Evolutionary conservation across 352 stramenopile genomes (phyloP).

Genomic region (Pythium brassicae): DNA sequence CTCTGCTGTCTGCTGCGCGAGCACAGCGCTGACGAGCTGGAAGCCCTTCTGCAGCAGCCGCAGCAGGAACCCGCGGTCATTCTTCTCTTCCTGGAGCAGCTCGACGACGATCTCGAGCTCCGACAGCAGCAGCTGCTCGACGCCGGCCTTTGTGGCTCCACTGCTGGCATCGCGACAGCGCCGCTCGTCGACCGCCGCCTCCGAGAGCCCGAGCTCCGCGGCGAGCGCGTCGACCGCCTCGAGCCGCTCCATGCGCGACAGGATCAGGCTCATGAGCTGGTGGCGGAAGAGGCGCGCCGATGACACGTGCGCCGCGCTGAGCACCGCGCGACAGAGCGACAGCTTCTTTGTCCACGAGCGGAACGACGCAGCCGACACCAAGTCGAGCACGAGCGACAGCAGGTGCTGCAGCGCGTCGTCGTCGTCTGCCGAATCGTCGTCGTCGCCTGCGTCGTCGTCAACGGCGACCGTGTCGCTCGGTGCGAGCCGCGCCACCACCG

Average conservation of each 20-base stretch:
- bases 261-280: constrained; percentile 41
- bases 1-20: constrained; percentile 3
- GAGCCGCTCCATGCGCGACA: constrained; percentile 43
- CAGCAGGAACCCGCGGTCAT: constrained; percentile 48
- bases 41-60: constrained; percentile 59
- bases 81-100: constrained; percentile 53
- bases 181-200: constrained; percentile 50
- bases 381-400: constrained; percentile 60
- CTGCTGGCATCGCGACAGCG: constrained; percentile 28
- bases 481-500: constrained; percentile 27
- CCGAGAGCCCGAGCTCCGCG: constrained; percentile 55
- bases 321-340: constrained; percentile 30
- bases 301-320: constrained; percentile 20
- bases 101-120: constrained; percentile 68
- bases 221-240: constrained; percentile 53
- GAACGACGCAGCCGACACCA: constrained; percentile 61
- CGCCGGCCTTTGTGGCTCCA: constrained; percentile 19
- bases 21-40: constrained; percentile 31
- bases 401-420: constrained; percentile 36
- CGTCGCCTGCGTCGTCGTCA: background rate
- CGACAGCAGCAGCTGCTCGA: constrained; percentile 45
- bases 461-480: background rate
- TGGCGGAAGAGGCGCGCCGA: constrained; percentile 32
- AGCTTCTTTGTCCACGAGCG: constrained; percentile 57
- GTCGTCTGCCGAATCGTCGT: constrained; percentile 1